Evolutionary conservation across 768 basidiomycete species (phyloP).

Genomic region (Auriscalpium orientale): DNA sequence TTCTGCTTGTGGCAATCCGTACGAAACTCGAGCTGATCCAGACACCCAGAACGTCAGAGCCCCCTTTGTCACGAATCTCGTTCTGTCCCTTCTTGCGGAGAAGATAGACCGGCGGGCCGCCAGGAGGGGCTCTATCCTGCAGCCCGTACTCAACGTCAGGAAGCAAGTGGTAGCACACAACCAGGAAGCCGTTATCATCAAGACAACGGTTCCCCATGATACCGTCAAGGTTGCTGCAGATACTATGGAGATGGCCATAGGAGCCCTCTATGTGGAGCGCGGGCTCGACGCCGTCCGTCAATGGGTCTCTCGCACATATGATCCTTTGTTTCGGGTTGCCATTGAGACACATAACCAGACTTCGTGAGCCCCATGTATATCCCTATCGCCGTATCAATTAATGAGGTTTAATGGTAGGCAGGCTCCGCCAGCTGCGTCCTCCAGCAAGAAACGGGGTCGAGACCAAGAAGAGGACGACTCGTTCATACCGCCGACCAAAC

Average conservation of each 20-base stretch:
- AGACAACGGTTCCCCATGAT: constrained; percentile 3
- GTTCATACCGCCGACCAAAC: neutral
- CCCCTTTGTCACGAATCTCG: constrained; percentile 21
- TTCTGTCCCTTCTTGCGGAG: constrained; percentile 23
- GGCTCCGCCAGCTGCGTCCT: too few relatives aligned
- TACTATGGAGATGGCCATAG: constrained; percentile 40
- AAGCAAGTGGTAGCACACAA: neutral
- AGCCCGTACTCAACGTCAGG: constrained; percentile 20
- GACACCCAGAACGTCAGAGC: constrained; percentile 22
- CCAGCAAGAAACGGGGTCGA: neutral
- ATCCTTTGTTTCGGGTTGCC: constrained; percentile 29
- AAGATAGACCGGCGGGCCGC: constrained; percentile 25
- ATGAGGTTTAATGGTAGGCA: too few relatives aligned
- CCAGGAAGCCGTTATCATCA: neutral
- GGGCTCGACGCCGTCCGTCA: constrained; percentile 29
- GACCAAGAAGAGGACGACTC: neutral
- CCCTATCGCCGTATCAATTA: too few relatives aligned
- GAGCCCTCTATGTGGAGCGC: constrained; percentile 33
- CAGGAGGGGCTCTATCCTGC: constrained; percentile 24
- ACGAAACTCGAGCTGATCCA: constrained; percentile 26
- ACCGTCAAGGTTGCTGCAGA: constrained; percentile 35
- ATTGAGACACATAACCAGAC: constrained; percentile 20
- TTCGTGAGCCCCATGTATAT: too few relatives aligned
- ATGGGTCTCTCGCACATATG: constrained; percentile 33
- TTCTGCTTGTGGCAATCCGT: neutral